A percentile compares a stretch with the other conserved stretches of the same genome.
Conservation (phyloP, 1,284 basidiomycete genomes). For the Takashimella koratensis region DNA sequence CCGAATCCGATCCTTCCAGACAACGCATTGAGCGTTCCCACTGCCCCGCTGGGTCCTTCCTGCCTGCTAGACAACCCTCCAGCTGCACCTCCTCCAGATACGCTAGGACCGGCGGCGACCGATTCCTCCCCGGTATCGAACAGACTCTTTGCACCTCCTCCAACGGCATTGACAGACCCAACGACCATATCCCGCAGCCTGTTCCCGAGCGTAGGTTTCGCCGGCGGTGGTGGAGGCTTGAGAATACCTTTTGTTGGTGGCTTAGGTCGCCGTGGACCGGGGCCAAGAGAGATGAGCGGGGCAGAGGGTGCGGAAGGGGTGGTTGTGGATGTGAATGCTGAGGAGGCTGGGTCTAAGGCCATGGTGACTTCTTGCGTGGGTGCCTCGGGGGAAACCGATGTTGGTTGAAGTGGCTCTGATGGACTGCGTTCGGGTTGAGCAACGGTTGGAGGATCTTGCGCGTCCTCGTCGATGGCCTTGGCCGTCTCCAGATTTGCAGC, state of each 20-base stretch:
- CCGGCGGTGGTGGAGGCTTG: constrained; percentile 47
- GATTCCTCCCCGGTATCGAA: constrained; percentile 15
- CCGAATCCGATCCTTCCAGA: constrained; percentile 31
- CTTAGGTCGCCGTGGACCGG: constrained; percentile 34
- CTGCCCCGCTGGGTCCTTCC: constrained; percentile 12
- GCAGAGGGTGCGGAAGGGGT: background rate
- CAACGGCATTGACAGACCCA: constrained; percentile 32
- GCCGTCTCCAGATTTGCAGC: too few species aligned
- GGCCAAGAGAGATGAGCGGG: constrained; percentile 14
- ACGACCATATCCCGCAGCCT: constrained; percentile 43
- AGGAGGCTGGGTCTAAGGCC: too few species aligned
- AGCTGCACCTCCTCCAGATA: background rate
- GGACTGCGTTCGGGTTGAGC: too few species aligned
- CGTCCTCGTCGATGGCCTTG: too few species aligned
- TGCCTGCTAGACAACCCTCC: background rate
- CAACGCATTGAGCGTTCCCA: constrained; percentile 31
- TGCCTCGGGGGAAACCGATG: too few species aligned
- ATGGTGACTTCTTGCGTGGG: too few species aligned
- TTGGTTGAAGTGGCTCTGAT: too few species aligned
- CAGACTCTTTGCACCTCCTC: constrained; percentile 22
- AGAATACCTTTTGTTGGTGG: constrained; percentile 47
- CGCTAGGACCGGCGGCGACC: background rate
- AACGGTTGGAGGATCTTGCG: too few species aligned
- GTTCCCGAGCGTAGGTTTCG: constrained; percentile 44
- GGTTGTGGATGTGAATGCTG: background rate